Conservation (phyloP, 352 stramenopile genomes). For the Phytophthora chlamydospora region DNA sequence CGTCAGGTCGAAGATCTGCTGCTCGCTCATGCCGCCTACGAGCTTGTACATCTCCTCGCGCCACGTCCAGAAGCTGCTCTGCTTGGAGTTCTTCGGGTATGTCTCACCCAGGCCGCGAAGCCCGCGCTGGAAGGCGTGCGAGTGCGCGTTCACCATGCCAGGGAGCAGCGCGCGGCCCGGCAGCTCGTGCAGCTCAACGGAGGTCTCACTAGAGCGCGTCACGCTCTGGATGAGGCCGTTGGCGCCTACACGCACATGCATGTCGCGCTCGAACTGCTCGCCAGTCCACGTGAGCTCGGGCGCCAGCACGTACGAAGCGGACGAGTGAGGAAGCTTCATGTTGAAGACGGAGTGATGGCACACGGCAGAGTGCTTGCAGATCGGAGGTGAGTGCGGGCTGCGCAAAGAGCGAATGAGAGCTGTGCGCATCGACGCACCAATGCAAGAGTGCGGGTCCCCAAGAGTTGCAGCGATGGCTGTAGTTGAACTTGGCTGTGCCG, state of each 20-base stretch:
- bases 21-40: conserved; percentile 66
- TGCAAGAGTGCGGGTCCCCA: conserved; percentile 21
- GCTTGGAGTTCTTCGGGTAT: conserved; percentile 53
- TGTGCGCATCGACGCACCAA: conserved; percentile 30
- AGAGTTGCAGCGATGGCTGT: conserved; percentile 8
- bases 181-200: conserved; percentile 35
- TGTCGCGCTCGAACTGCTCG: conserved; percentile 53
- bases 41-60: conserved; percentile 87
- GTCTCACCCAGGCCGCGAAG: conserved; percentile 77
- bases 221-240: conserved; percentile 58
- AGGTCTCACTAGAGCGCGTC: conserved; percentile 10
- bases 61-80: conserved; percentile 85
- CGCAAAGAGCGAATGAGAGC: conserved; percentile 32
- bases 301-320: conserved; percentile 53
- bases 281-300: conserved; percentile 78
- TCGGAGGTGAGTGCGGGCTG: conserved; percentile 11
- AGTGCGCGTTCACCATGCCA: conserved; percentile 85
- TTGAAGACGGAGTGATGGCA: conserved; percentile 28
- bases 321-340: conserved; percentile 26
- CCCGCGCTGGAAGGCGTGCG: conserved; percentile 77
- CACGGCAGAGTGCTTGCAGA: conserved; percentile 14
- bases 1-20: conserved; percentile 69
- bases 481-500: conserved; percentile 9
- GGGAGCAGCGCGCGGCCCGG: conserved; percentile 60
- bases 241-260: conserved; percentile 56